phyloP scores from a whole-genome alignment of 805 yeast species.

The Yarrowia sp. region DNA sequence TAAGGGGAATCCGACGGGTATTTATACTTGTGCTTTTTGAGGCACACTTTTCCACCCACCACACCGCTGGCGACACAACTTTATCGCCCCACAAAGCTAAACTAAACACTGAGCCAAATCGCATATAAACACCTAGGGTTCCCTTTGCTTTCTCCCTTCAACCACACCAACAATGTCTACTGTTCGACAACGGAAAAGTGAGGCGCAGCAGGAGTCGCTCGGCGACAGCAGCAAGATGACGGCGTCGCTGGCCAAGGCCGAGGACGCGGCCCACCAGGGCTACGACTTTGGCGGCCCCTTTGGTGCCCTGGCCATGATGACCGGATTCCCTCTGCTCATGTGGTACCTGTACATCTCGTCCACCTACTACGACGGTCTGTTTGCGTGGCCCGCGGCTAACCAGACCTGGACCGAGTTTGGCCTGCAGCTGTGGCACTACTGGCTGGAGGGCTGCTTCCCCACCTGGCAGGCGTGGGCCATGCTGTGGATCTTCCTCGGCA shows the following conservation, averaged over 20 bases:
- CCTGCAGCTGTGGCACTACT: constrained; percentile 55
- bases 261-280: constrained; percentile 40
- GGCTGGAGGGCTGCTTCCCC: constrained; percentile 57
- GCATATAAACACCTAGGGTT: neutral
- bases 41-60: neutral
- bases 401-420: constrained; percentile 57
- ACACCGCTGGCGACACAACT: neutral
- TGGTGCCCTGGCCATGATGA: constrained; percentile 91
- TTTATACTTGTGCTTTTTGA: neutral
- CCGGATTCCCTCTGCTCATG: constrained; percentile 92
- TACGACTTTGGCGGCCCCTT: constrained; percentile 93
- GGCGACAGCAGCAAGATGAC: constrained; percentile 24
- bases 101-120: neutral
- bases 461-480: constrained; percentile 65
- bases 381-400: constrained; percentile 69
- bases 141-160: neutral
- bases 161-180: constrained; percentile 8
- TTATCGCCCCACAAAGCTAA: constrained; percentile 8
- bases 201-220: constrained; percentile 5
- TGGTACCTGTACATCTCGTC: constrained; percentile 96
- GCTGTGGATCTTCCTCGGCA: constrained; percentile 70
- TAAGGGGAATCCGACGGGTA: too few relatives aligned
- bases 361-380: constrained; percentile 73
- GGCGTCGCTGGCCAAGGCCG: constrained; percentile 36
- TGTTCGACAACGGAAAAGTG: constrained; percentile 21